Evolutionary conservation across 2,329 filamentous ascomycete genomes (phyloP), one percentile per base, ranked within the genome.

Genomic region (Aspergillus fijiensis): DNA sequence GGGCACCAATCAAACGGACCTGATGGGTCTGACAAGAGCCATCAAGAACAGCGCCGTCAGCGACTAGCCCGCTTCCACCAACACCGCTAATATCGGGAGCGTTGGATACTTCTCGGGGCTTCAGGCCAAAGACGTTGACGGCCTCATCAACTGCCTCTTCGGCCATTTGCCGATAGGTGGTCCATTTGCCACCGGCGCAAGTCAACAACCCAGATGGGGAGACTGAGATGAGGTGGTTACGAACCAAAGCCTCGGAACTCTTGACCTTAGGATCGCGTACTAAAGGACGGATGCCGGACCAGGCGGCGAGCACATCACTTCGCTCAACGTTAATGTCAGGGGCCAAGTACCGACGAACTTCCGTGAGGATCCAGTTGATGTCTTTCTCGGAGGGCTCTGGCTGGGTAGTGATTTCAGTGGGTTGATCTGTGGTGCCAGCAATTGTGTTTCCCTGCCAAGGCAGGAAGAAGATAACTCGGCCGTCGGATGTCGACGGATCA

Each of bases 371-470:
- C 90, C 91, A 96, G 69, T 90, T 84, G 68, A 96, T 95, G 67
- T 94, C 91, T 67, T 92, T 84, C 76, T 96, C 91, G 31, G 89
- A 88, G 9, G 92, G 89, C 33, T 92, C 74, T 0, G 92, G 92
- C 69, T 94, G 89, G 47, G 83, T 81, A 5, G 85, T 85, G 66
- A 96, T 91, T 31, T 83, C 79, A 42, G 88, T 89, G 3, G 91
- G 87, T 45, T 89, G 88, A 72, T 96, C 92, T 7, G 91, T 96
- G 5, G 92, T 96, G 62, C 92, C 92, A 50, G 91, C 92, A 71
- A 96, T 95, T 14, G 91, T 96, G 78, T 95, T 95, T 52, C 91
- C 91, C 79, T 96, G 91, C 92, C 92, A 96, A 23, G 92, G 92
- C 47, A 96, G 82, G 83, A 96, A 96, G 85, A 96, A 96, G 71